Evolutionary conservation across 2,329 filamentous ascomycete species (phyloP).

Genomic region (Colletotrichum siamense): DNA sequence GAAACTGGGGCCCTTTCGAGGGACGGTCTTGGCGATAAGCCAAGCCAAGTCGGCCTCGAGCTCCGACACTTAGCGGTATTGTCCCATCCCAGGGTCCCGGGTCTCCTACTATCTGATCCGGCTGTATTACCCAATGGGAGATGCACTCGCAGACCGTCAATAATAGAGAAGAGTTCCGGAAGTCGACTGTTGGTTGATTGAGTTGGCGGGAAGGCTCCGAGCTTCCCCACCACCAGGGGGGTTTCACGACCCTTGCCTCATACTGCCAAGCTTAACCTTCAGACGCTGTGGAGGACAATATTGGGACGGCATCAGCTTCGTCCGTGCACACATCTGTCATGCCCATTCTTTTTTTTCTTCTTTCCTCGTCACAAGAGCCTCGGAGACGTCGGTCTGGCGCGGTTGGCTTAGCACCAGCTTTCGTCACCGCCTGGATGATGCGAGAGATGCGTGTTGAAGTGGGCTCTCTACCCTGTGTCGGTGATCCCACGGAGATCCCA

Average conservation of each 20-base stretch:
- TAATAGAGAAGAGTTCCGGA: neutral
- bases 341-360: neutral
- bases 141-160: neutral
- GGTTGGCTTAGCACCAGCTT: neutral
- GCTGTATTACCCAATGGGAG: neutral
- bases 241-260: conserved; percentile 21
- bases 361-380: neutral
- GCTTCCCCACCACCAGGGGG: conserved; percentile 1
- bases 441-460: neutral
- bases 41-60: neutral
- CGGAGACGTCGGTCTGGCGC: neutral
- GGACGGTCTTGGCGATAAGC: neutral
- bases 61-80: neutral
- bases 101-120: neutral
- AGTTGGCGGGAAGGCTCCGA: conserved; percentile 10
- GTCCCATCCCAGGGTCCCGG: neutral
- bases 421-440: neutral
- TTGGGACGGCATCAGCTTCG: conserved; percentile 1
- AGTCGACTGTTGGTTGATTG: neutral
- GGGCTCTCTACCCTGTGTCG: neutral
- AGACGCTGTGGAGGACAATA: conserved; percentile 2
- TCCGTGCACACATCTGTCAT: conserved; percentile 9
- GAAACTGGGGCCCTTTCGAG: neutral
- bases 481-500: conserved; percentile 16
- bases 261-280: conserved; percentile 21